Evolutionary conservation across 2,329 filamentous ascomycete species (phyloP), one percentile per base, ranked within the genome.

Genomic region (Colletotrichum theobromicola): DNA sequence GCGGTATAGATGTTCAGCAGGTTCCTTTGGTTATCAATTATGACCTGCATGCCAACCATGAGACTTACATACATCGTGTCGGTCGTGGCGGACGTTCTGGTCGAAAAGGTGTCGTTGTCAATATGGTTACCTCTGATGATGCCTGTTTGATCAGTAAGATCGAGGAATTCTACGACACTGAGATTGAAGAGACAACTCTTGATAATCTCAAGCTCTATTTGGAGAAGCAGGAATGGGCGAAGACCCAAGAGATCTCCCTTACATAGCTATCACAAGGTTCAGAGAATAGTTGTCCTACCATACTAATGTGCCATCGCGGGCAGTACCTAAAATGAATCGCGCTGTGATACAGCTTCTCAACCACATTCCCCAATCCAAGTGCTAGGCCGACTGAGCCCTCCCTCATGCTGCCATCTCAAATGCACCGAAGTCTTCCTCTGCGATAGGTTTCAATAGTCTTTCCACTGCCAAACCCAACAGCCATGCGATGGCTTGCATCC

Each of bases 51-150:
- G 95, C 95, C 88, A 98, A 98, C 92, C 95, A 96, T 83, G 97
- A 99, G 91, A 99, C 98, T 93, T 99, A 99, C 93, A 98, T 99
- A 84, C 97, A 99, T 89, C 94, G 97, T 86, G 98, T 99, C 84
- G 97, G 97, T 92, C 96, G 97, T 93, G 95, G 96, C 90, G 97
- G 97, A 89, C 96, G 97, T 91, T 99, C 99, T 90, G 97, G 97
- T 87, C 95, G 97, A 88, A 99, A 99, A 93, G 97, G 97, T 94
- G 97, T 99, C 86, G 97, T 97, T 83, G 98, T 99, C 92, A 99
- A 99, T 95, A 98, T 99, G 86, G 97, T 99, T 86, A 98, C 96
- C 77, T 95, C 95, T 82, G 97, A 99, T 80, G 97, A 99, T 88
- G 96, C 98, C 83, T 95, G 96, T 87, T 98, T 99, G 95, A 97